phyloP scores from a whole-genome alignment of 1,139 yeast genomes.

The Candida tetrigidarum region DNA sequence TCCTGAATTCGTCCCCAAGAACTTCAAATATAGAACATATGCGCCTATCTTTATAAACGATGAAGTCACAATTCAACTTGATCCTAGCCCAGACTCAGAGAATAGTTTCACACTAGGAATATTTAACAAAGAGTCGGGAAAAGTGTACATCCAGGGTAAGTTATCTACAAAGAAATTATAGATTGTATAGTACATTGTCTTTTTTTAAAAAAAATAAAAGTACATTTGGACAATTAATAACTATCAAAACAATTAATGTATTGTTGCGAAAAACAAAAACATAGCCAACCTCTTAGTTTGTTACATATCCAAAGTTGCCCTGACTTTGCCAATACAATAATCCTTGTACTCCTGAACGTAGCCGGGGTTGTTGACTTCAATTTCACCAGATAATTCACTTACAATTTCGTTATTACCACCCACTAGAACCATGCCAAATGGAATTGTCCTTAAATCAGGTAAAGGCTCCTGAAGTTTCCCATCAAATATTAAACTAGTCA shows the following conservation, averaged over 20 bases:
- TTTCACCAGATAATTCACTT: slow-evolving; percentile 41
- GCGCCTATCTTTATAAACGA: slow-evolving; percentile 36
- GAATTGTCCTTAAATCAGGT: slow-evolving; percentile 38
- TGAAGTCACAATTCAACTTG: slow-evolving; percentile 13
- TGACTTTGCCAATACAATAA: slow-evolving; percentile 30
- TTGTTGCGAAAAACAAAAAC: background rate
- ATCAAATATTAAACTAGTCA: slow-evolving; percentile 34
- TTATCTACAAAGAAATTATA: too few species aligned
- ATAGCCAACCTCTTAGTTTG: background rate
- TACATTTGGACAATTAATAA: background rate
- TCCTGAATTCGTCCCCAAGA: slow-evolving; percentile 22
- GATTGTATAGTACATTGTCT: background rate
- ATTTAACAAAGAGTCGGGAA: slow-evolving; percentile 10
- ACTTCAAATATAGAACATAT: slow-evolving; percentile 52
- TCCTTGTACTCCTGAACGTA: slow-evolving; percentile 46
- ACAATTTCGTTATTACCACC: slow-evolving; percentile 47
- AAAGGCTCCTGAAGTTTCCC: slow-evolving; percentile 35
- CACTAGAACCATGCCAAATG: slow-evolving; percentile 48
- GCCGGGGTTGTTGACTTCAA: slow-evolving; percentile 38
- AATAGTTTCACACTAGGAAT: slow-evolving; percentile 11
- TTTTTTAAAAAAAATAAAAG: background rate
- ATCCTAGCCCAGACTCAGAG: background rate
- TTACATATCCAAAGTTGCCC: slow-evolving; percentile 23
- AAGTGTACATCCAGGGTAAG: slow-evolving; percentile 16
- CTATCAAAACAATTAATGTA: background rate